Conservation (phyloP, 2,329 filamentous ascomycete species). For the Ceratocystis smalleyi region DNA sequence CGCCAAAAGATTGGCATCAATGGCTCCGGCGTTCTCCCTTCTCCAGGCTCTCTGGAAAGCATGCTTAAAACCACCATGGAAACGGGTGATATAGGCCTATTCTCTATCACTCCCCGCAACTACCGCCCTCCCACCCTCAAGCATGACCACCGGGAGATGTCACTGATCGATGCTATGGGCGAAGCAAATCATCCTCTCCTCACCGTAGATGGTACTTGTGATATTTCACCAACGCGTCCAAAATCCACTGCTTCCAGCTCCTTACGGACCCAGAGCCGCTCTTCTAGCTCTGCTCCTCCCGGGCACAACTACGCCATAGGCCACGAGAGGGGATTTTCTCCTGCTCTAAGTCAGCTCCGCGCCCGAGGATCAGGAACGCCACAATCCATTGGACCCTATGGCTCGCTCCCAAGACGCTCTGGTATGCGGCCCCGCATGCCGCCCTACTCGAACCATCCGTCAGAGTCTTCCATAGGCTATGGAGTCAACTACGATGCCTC, state of each 20-base stretch:
- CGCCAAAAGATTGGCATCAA: conserved; percentile 14
- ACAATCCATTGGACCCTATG: background rate
- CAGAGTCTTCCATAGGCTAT: background rate
- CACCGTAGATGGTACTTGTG: conserved; percentile 1
- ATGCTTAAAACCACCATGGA: conserved; percentile 53
- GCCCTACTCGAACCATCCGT: background rate
- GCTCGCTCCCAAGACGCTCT: conserved; percentile 1
- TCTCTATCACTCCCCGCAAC: conserved; percentile 34
- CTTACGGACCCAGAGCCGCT: conserved; percentile 4
- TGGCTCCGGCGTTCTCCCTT: conserved; percentile 26
- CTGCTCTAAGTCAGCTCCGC: conserved; percentile 7
- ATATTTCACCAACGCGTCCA: conserved; percentile 1
- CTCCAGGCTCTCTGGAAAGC: conserved; percentile 41
- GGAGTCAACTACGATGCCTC: background rate
- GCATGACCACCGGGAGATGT: conserved; percentile 13
- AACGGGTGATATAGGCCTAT: conserved; percentile 48
- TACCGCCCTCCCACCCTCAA: conserved; percentile 13
- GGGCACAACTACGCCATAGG: background rate
- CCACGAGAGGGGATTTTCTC: background rate
- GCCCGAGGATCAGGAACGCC: conserved; percentile 1
- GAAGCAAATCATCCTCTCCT: conserved; percentile 12
- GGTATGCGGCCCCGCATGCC: background rate
- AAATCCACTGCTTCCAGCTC: background rate
- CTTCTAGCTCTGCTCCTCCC: conserved; percentile 10
- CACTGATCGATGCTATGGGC: conserved; percentile 14